A percentile compares a stretch with the other conserved stretches of the same genome.
Evolutionary conservation across 1,284 basidiomycete genomes (phyloP).

Genomic region (Rhodotorula sp.): DNA sequence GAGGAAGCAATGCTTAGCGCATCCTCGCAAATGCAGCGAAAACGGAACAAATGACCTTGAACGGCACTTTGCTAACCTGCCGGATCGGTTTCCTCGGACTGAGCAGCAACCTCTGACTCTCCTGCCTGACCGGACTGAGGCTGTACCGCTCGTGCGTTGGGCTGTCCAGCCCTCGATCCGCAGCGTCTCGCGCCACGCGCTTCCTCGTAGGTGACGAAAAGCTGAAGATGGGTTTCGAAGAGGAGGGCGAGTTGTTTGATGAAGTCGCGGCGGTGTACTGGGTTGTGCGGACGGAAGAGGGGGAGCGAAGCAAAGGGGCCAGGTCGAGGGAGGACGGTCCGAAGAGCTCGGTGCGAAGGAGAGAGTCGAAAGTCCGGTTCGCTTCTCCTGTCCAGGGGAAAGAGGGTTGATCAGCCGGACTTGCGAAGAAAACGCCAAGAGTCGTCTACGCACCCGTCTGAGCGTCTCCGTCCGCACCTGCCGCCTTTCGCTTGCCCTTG

Average conservation of each 20-base stretch:
- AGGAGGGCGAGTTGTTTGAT: slow-evolving; percentile 35
- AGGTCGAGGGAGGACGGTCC: slow-evolving; percentile 43
- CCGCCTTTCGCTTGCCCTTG: slow-evolving; percentile 47
- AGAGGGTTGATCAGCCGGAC: neutral
- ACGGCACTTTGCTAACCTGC: slow-evolving; percentile 89
- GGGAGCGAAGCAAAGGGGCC: slow-evolving; percentile 32
- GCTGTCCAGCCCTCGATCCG: slow-evolving; percentile 51
- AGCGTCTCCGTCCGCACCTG: slow-evolving; percentile 49
- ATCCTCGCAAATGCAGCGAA: no score
- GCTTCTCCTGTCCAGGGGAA: slow-evolving; percentile 51
- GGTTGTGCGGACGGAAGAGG: slow-evolving; percentile 37
- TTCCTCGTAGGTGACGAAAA: slow-evolving; percentile 51
- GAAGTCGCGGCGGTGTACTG: slow-evolving; percentile 25
- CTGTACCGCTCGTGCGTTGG: slow-evolving; percentile 80
- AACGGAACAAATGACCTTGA: slow-evolving; percentile 60
- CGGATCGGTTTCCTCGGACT: slow-evolving; percentile 77
- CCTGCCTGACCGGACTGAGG: slow-evolving; percentile 81
- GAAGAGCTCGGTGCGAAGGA: slow-evolving; percentile 57
- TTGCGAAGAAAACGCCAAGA: neutral
- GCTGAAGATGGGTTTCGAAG: slow-evolving; percentile 52
- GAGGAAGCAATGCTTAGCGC: no score
- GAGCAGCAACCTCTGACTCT: slow-evolving; percentile 77
- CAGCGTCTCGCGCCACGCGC: slow-evolving; percentile 31
- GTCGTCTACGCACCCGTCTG: slow-evolving; percentile 43
- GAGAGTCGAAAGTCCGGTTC: slow-evolving; percentile 55